Evolutionary conservation across 1,284 basidiomycete species (phyloP), one percentile per base, ranked within the genome.

Genomic region (Ceratobasidium sp.): DNA sequence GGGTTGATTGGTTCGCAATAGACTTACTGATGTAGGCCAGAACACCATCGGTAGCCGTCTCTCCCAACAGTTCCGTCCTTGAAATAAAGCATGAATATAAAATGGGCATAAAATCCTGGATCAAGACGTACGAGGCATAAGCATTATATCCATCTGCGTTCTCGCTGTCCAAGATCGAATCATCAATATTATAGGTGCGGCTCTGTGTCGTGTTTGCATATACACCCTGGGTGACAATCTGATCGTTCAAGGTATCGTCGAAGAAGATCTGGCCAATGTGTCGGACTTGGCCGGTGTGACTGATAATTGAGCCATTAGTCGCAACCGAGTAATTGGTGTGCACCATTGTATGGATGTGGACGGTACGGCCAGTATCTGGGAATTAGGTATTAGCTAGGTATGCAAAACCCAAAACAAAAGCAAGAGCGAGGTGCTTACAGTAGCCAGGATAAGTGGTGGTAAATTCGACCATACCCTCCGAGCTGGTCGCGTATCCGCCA

Each of bases 251-350:
- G 4, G 84, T 84, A 76, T 90, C 89, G 41, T 88, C 87, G 75
- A 90, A 89, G 83, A 90, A 90, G 80, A 88, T 88, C 78, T 90
- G 89, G 0, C 89, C 89, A n/a, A 85, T 84, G 80, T 90, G 87
- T 0, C 81, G 80, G 0, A 88, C 83, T 24, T 83, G 81, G 11
- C 85, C 84, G 7, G 85, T 83, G 53, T 79, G 78, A 76, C 84
- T 85, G 49, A 81, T 75, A n/a, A 83, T 77, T 6, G 84, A 83
- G 51, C 82, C 78, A 72, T 81, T 82, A 51, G 77, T 76, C 22
- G 78, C 77, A 22, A 74, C 76, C 9, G 76, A 66, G 77, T 79
- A 81, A 54, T 81, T 78, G 34, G 79, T 75, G 77, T 79, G 78
- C 22, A 80, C 76, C 75, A 79, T 80, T 48, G 79, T 76, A 74